Conservation (phyloP, 306 rosid species). For the Morella rubra region DNA sequence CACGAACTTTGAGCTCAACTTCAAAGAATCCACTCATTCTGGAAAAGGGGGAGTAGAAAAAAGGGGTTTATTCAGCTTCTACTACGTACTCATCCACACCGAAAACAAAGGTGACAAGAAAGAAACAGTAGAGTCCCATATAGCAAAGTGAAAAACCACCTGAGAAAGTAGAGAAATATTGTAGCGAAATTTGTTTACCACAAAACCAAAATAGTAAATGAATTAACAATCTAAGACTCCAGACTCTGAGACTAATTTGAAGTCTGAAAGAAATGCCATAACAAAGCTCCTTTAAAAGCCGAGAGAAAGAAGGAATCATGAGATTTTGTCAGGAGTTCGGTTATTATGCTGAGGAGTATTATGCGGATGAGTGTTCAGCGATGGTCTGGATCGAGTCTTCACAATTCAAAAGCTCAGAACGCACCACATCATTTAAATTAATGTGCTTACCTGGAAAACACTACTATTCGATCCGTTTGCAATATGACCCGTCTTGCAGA, state of each 20-base stretch:
- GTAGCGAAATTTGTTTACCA: neutral
- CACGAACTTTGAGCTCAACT: constrained; percentile 80
- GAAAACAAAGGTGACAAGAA: too few relatives aligned
- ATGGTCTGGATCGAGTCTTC: too few relatives aligned
- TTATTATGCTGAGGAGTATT: too few relatives aligned
- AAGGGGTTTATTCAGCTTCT: too few relatives aligned
- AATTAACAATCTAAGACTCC: neutral
- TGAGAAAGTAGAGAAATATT: neutral
- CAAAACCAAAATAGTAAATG: neutral
- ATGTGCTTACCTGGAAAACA: too few relatives aligned
- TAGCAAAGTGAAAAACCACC: neutral
- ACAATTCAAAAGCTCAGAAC: too few relatives aligned
- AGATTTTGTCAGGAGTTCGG: neutral
- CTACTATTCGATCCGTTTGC: too few relatives aligned
- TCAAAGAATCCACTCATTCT: constrained; percentile 71
- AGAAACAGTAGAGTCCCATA: too few relatives aligned
- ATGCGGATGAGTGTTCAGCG: too few relatives aligned
- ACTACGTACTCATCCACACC: too few relatives aligned
- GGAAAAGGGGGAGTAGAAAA: neutral
- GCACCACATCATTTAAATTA: too few relatives aligned
- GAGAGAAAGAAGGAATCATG: neutral
- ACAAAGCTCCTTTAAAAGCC: neutral
- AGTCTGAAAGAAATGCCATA: neutral
- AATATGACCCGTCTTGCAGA: too few relatives aligned
- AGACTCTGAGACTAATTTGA: neutral